Evolutionary conservation across 2,329 filamentous ascomycete genomes (phyloP).

Genomic region (Cladophialophora exuberans): DNA sequence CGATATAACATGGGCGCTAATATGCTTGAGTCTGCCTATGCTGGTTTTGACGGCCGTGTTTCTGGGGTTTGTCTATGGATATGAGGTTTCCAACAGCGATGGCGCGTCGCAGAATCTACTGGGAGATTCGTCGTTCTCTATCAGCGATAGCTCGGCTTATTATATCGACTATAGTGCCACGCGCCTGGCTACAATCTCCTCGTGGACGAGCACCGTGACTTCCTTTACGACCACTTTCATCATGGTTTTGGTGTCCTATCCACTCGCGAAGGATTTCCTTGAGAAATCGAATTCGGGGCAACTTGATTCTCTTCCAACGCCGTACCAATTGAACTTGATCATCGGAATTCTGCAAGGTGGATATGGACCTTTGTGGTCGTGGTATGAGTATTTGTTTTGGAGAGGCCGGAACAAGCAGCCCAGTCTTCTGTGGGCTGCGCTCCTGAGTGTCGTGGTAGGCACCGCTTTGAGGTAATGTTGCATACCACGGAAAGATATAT

Average conservation of each 20-base stretch:
- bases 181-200: conserved; percentile 29
- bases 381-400: not conserved
- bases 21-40: conserved; percentile 15
- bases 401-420: not conserved
- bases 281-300: conserved; percentile 6
- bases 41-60: conserved; percentile 16
- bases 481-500: not conserved
- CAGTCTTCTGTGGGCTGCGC: not conserved
- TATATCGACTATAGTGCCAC: conserved; percentile 30
- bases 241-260: conserved; percentile 34
- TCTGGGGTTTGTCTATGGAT: conserved; percentile 13
- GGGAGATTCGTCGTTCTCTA: not conserved
- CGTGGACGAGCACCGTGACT: conserved; percentile 33
- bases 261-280: conserved; percentile 25
- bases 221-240: conserved; percentile 32
- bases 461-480: conserved; percentile 1
- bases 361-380: conserved; percentile 4
- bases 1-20: conserved; percentile 15
- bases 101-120: not conserved
- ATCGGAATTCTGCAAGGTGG: not conserved
- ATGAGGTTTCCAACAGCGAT: conserved; percentile 2
- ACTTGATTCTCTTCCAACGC: not conserved
- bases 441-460: not conserved
- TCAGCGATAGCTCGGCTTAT: conserved; percentile 22
- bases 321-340: conserved; percentile 7